phyloP scores from a whole-genome alignment of 2,329 filamentous ascomycete genomes.

The Gaeumannomyces sp. region DNA sequence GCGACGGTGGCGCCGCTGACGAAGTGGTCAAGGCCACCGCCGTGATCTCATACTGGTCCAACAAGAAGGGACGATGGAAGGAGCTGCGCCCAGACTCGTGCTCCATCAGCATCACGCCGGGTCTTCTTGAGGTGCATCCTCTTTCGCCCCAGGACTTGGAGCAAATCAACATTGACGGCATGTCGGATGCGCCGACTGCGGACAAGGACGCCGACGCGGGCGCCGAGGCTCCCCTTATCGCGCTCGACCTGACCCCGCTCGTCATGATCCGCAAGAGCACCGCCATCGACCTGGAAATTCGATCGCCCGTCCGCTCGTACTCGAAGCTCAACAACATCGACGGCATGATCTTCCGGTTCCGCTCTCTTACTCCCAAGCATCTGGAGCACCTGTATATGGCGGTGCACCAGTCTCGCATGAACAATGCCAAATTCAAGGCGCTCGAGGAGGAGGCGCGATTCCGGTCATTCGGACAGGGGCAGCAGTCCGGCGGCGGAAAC shows the following conservation, averaged over 20 bases:
- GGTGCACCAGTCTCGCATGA: slow-evolving; percentile 82
- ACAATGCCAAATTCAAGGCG: slow-evolving; percentile 81
- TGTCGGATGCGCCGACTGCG: slow-evolving; percentile 22
- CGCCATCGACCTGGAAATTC: slow-evolving; percentile 87
- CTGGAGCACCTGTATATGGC: slow-evolving; percentile 77
- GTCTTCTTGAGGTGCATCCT: slow-evolving; percentile 52
- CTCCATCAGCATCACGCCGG: slow-evolving; percentile 50
- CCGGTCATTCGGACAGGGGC: slow-evolving; percentile 62
- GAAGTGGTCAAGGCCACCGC: slow-evolving; percentile 41
- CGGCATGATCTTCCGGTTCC: slow-evolving; percentile 79
- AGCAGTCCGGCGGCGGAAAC: slow-evolving; percentile 37
- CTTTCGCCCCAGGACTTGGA: slow-evolving; percentile 22
- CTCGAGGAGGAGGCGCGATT: slow-evolving; percentile 61
- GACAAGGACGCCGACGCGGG: slow-evolving; percentile 27
- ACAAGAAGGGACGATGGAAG: slow-evolving; percentile 54
- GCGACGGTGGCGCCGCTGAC: slow-evolving; percentile 33
- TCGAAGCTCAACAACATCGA: slow-evolving; percentile 63
- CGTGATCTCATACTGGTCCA: slow-evolving; percentile 56
- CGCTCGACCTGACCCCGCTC: slow-evolving; percentile 82
- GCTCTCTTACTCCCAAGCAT: slow-evolving; percentile 68
- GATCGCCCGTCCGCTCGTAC: slow-evolving; percentile 70
- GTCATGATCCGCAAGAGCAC: slow-evolving; percentile 88
- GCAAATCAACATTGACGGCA: slow-evolving; percentile 13
- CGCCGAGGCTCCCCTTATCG: slow-evolving; percentile 45
- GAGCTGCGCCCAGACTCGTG: slow-evolving; percentile 47